Evolutionary conservation across 306 rosid species (phyloP).

Genomic region (Lathyrus oleraceus): DNA sequence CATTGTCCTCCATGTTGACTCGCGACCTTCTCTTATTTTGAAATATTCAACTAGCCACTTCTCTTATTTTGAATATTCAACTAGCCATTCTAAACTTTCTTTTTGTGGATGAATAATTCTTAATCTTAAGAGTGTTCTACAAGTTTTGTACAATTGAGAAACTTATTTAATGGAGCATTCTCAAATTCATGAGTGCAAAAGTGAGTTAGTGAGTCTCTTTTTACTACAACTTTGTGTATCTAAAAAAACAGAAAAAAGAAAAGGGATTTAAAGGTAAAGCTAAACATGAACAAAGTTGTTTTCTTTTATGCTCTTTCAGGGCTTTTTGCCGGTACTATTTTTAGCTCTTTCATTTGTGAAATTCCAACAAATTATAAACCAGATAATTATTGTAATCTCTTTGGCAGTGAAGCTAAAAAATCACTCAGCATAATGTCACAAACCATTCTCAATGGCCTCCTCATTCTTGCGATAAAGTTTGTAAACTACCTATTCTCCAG

Average conservation of each 20-base stretch:
- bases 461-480: constrained; percentile 30
- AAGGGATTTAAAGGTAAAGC: neutral
- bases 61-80: constrained; percentile 9
- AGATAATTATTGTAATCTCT: constrained; percentile 22
- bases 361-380: constrained; percentile 10
- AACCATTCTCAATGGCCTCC: constrained; percentile 24
- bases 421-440: constrained; percentile 9
- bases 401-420: constrained; percentile 8
- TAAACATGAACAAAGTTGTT: constrained; percentile 18
- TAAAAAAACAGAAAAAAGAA: neutral
- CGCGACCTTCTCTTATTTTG: neutral
- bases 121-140: constrained; percentile 12
- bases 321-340: constrained; percentile 29
- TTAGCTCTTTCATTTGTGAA: constrained; percentile 33
- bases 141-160: constrained; percentile 4
- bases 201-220: neutral
- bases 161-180: constrained; percentile 5
- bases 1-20: constrained; percentile 25
- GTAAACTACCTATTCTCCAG: constrained; percentile 19
- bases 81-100: neutral
- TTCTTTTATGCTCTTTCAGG: constrained; percentile 37
- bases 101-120: neutral
- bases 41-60: too few species aligned
- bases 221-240: neutral
- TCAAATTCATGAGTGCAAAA: constrained; percentile 2